These are phyloP conservation scores for Penicillium sp. DNA, from an alignment of 2,329 filamentous ascomycete species.

Conservation along the genomic window DNA sequence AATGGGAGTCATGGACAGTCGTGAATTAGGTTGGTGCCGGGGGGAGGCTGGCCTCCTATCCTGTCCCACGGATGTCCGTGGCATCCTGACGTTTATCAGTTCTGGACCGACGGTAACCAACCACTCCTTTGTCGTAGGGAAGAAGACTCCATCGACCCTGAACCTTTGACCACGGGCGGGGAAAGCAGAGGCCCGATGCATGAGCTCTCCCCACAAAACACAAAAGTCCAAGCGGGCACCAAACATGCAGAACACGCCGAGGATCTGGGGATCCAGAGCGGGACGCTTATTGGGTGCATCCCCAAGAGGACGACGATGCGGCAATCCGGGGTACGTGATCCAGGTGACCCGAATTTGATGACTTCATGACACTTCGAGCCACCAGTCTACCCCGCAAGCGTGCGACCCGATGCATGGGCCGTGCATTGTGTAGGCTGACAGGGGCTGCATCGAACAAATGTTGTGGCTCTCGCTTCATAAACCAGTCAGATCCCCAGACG, in stretches of 20 bases:
- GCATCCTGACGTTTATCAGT: neutral
- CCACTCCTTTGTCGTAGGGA: neutral
- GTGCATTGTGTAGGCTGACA: conserved; percentile 18
- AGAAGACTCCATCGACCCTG: neutral
- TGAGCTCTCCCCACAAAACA: conserved; percentile 22
- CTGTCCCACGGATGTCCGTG: neutral
- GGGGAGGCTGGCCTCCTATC: neutral
- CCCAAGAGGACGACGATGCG: neutral
- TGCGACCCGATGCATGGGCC: conserved; percentile 15
- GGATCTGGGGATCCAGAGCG: neutral
- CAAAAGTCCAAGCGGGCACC: neutral
- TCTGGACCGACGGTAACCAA: neutral
- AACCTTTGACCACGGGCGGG: neutral
- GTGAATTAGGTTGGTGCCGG: conserved; percentile 8
- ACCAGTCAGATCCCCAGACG: conserved; percentile 11
- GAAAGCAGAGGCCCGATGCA: neutral
- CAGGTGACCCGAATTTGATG: neutral
- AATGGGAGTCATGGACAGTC: neutral
- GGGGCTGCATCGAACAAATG: conserved; percentile 10
- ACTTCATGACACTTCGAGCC: neutral
- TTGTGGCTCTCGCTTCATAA: conserved; percentile 7
- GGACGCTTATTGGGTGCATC: neutral
- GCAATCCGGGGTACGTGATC: neutral
- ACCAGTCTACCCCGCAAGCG: conserved; percentile 8
- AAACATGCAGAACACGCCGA: neutral